These are phyloP conservation scores for Pleurotus eryngii DNA, from an alignment of 768 basidiomycete species.

Conservation along the genomic window DNA sequence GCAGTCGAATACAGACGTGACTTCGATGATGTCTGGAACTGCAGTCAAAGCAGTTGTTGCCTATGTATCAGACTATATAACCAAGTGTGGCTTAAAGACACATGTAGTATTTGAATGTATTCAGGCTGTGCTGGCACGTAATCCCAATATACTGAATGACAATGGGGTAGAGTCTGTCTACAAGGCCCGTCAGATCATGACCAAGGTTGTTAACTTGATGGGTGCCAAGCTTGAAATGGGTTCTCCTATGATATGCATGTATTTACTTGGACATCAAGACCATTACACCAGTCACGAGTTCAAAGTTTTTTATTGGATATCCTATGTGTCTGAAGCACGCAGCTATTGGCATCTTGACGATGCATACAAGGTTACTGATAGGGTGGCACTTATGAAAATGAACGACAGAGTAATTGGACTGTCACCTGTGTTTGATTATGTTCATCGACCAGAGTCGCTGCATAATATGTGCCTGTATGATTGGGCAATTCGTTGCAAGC, in stretches of 20 bases:
- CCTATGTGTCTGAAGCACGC: too few species aligned
- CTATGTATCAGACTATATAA: slow-evolving; percentile 28
- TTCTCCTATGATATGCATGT: slow-evolving; percentile 19
- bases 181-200: slow-evolving; percentile 19
- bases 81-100: slow-evolving; percentile 21
- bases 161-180: neutral
- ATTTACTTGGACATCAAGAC: slow-evolving; percentile 13
- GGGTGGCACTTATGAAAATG: too few species aligned
- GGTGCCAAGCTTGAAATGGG: slow-evolving; percentile 27
- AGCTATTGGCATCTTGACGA: too few species aligned
- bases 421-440: slow-evolving; percentile 24
- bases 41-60: slow-evolving; percentile 21
- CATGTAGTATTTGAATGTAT: slow-evolving; percentile 20
- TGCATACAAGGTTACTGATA: too few species aligned
- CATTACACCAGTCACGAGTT: slow-evolving; percentile 29
- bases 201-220: slow-evolving; percentile 25
- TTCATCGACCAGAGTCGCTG: slow-evolving; percentile 17
- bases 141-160: slow-evolving; percentile 10
- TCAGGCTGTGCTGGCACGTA: slow-evolving; percentile 15
- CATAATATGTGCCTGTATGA: slow-evolving; percentile 24
- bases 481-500: slow-evolving; percentile 17
- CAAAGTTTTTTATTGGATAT: slow-evolving; percentile 3
- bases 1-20: too few species aligned
- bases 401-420: slow-evolving; percentile 11
- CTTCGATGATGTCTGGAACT: slow-evolving; percentile 20